Conservation (phyloP, 306 rosid species). For the Trichosanthes cucumerina region DNA sequence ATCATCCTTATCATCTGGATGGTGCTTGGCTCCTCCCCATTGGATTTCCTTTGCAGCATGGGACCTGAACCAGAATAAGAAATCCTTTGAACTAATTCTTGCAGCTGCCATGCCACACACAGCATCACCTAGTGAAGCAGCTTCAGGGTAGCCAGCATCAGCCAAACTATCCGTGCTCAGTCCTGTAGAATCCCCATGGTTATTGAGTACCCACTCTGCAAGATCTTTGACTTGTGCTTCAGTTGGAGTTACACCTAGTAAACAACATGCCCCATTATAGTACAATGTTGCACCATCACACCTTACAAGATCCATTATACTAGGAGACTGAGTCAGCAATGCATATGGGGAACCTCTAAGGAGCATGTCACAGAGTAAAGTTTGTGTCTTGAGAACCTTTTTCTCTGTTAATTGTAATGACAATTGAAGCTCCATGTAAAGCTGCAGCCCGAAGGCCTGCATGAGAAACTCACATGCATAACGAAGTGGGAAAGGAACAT, state of each 20-base stretch:
- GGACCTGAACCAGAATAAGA: constrained; percentile 83
- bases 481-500: constrained; percentile 74
- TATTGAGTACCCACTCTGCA: constrained; percentile 49
- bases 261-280: constrained; percentile 52
- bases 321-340: constrained; percentile 60
- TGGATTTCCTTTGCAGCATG: constrained; percentile 56
- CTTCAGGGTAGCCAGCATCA: constrained; percentile 71
- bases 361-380: constrained; percentile 75
- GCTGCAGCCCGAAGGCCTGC: constrained; percentile 75
- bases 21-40: constrained; percentile 90
- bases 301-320: constrained; percentile 68
- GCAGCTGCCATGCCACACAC: constrained; percentile 79
- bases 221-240: constrained; percentile 64
- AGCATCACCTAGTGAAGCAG: constrained; percentile 49
- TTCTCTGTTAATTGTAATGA: constrained; percentile 64
- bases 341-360: constrained; percentile 62
- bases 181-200: constrained; percentile 65
- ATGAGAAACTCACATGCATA: constrained; percentile 78
- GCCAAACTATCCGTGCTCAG: constrained; percentile 71
- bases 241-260: constrained; percentile 70
- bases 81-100: constrained; percentile 43
- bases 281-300: constrained; percentile 80
- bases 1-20: constrained; percentile 60
- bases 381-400: constrained; percentile 51
- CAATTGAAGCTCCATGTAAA: constrained; percentile 59